A percentile compares a stretch with the other conserved stretches of the same genome.
Conservation (phyloP, 352 stramenopile genomes). For the Phytophthora fragariaefolia region DNA sequence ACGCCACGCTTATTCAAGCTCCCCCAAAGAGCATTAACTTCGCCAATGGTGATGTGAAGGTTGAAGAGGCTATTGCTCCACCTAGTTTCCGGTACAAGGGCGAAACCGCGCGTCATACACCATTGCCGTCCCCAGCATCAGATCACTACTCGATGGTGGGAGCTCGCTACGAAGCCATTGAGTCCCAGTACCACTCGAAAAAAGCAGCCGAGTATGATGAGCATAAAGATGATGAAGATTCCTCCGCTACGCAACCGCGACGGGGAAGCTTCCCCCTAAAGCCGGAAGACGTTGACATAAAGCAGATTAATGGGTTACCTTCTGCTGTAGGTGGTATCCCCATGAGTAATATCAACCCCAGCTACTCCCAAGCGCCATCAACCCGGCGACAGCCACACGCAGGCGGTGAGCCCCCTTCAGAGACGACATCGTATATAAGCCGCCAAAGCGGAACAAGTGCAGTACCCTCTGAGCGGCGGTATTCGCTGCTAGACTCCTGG, state of each 20-base stretch:
- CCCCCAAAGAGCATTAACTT: constrained; percentile 81
- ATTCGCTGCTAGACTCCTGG: constrained; percentile 80
- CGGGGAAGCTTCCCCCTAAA: constrained; percentile 52
- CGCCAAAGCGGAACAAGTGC: constrained; percentile 35
- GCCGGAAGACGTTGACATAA: constrained; percentile 24
- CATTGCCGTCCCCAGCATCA: constrained; percentile 47
- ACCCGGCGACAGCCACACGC: constrained; percentile 17
- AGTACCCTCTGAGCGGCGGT: constrained; percentile 58
- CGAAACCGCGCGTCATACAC: constrained; percentile 40
- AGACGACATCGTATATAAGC: constrained; percentile 44
- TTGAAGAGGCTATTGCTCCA: constrained; percentile 57
- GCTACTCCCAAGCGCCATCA: constrained; percentile 27
- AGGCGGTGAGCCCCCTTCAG: constrained; percentile 26
- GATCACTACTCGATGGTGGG: constrained; percentile 64
- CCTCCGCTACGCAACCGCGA: constrained; percentile 31
- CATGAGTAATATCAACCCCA: constrained; percentile 44
- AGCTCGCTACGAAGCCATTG: constrained; percentile 67
- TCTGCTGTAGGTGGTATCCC: constrained; percentile 29
- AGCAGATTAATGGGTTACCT: constrained; percentile 17
- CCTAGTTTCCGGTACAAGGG: constrained; percentile 76
- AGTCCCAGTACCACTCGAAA: constrained; percentile 76
- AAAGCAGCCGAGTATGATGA: constrained; percentile 80
- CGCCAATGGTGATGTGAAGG: constrained; percentile 54
- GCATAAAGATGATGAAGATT: constrained; percentile 41
- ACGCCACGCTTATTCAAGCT: constrained; percentile 34